Evolutionary conservation across 208 protist species (phyloP), one percentile per base, ranked within the genome.

Genomic region (Trypanosoma cruzi): DNA sequence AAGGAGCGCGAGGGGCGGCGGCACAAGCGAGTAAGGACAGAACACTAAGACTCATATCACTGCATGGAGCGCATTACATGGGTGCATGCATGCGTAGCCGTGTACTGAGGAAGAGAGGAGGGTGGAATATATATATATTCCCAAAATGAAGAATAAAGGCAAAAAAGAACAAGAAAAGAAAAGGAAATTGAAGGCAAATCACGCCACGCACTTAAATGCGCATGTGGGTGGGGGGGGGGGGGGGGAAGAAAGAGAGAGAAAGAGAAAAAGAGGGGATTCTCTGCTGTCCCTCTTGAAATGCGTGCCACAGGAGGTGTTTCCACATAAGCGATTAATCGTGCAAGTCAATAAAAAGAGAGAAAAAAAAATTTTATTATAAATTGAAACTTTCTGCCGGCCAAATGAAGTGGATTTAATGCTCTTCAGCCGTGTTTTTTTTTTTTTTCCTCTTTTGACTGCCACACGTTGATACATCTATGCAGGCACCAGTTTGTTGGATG

Each of bases 21-120:
- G 50, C 29, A 69, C 31, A 71, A 80, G 62, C 49, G 71, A 49
- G 71, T 79, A 64, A 52, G 58, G 31, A 71, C 37, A 53, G 67
- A 55, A 32, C 46, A 61, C 68, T 74, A 65, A 80, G 66, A 49
- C 61, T 80, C 31, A 44, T 50, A 10, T 13, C 28, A 32, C 32
- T 42, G 18, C 58, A 68, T 50, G 76, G 77, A 44, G n/a, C n/a
- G n/a, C n/a, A n/a, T n/a, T n/a, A n/a, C n/a, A n/a, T n/a, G n/a
- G 8, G 52, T 7, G 29, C 36, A 22, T 36, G 22, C 60, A 54
- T 34, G 28, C 42, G 56, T 4, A 16, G 48, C 40, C 18, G 40
- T 44, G 10, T 44, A 44, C 18, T 44, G 11, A 13, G 8, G 40
- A 16, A 14, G 18, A 44, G 40, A 44, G n/a, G n/a, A n/a, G n/a